phyloP scores from a whole-genome alignment of 2,329 filamentous ascomycete species.

The Pseudopithomyces chartarum region DNA sequence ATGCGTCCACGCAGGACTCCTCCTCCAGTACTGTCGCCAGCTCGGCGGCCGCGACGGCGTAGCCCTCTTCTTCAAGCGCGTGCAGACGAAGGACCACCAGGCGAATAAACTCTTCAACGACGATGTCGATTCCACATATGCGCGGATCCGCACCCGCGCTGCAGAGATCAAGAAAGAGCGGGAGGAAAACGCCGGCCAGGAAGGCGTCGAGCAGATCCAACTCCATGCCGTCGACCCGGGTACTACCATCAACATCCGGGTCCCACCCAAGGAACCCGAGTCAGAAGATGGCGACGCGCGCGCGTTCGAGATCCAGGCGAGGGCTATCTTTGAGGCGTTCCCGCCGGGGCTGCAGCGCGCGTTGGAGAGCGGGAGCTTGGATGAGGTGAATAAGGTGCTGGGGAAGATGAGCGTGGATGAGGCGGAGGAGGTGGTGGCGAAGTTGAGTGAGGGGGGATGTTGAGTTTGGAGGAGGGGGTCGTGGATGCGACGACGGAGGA shows the following conservation, averaged over 20 bases:
- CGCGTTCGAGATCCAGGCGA: slow-evolving; percentile 60
- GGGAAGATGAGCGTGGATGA: slow-evolving; percentile 88
- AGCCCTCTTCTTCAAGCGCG: slow-evolving; percentile 91
- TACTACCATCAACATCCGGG: slow-evolving; percentile 86
- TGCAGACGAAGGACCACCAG: slow-evolving; percentile 87
- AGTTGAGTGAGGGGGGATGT: slow-evolving; percentile 84
- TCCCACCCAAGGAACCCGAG: slow-evolving; percentile 65
- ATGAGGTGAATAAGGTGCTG: slow-evolving; percentile 85
- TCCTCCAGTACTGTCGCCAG: slow-evolving; percentile 93
- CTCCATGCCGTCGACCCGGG: slow-evolving; percentile 93
- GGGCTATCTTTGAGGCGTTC: slow-evolving; percentile 84
- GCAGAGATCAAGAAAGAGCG: slow-evolving; percentile 71
- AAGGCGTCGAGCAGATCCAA: slow-evolving; percentile 92
- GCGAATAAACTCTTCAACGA: slow-evolving; percentile 90
- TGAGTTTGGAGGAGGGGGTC: slow-evolving; percentile 89
- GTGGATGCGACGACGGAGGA: slow-evolving; percentile 94
- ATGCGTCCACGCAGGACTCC: slow-evolving; percentile 89
- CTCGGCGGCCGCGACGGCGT: slow-evolving; percentile 89
- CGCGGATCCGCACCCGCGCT: slow-evolving; percentile 76
- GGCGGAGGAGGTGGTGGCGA: slow-evolving; percentile 81
- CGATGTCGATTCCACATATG: slow-evolving; percentile 88
- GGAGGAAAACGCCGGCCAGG: slow-evolving; percentile 54
- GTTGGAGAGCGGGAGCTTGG: slow-evolving; percentile 84
- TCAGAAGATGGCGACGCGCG: slow-evolving; percentile 62
- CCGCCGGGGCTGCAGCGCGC: slow-evolving; percentile 79